Evolutionary conservation across 305 asterid species (phyloP), one percentile per base, ranked within the genome.

Genomic region (Fraxinus dipetala): DNA sequence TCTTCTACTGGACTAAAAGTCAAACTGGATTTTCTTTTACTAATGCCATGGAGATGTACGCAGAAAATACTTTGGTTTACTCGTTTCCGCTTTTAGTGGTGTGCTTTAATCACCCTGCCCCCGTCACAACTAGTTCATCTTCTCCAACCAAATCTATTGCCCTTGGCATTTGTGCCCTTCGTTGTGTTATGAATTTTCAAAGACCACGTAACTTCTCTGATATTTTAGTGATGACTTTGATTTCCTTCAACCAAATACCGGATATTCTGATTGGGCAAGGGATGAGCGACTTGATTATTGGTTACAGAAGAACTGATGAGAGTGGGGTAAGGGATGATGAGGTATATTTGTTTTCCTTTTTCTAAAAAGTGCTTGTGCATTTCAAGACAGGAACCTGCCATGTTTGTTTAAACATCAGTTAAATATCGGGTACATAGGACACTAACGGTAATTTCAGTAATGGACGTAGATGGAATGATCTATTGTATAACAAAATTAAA

Each of bases 21-120:
- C 93, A 97, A 72, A 88, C 98, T 38, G 96, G 97, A 36, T 86
- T 94, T 75, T 94, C 99, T 31, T 91, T 95, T 84, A 92, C 98
- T 0, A 98, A 92, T 83, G 99, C 99, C 54, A 94, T 95, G 94
- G 97, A 95, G 89, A 95, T 90, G 97, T 95, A 95, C 85, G 89
- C 99, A 0, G 98, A 94, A 81, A 92, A 90, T 84, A 95, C 98
- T 20, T 94, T 98, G 97, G 86, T 95, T 40, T 94, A 97, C 0
- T 95, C 94, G 43, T 92, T 95, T 82, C 93, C 97, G 5, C 94
- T 95, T 45, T 94, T 97, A 0, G 97, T 94, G 72, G 97, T 95
- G 98, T 76, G 98, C 97, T 30, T 95, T 95, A 91, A 94, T 94
- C 88, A 94, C 93, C 75, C 82, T 94, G 34, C 72, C n/a, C 72